Evolutionary conservation across 1,284 basidiomycete species (phyloP), one percentile per base, ranked within the genome.

Genomic region (Moniliophthora roreri): DNA sequence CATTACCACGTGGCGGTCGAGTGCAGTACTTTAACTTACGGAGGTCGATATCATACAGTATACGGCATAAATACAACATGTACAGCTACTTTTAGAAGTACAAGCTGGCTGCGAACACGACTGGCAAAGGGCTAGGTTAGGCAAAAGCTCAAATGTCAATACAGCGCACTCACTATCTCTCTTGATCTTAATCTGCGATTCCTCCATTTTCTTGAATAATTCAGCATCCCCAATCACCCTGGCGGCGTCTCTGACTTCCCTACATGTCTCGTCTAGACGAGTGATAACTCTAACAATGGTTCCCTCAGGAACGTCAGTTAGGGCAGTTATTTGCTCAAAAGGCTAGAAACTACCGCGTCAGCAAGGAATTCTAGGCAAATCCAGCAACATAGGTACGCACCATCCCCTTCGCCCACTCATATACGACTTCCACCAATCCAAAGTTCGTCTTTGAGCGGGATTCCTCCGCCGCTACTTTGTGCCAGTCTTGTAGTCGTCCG

Each of bases 361-460:
- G 51, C 51, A 36, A 47, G n/a, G 21, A 44, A n/a, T 39, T 36
- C 8, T 47, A 32, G 23, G 38, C 39, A 37, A 35, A 18, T 24
- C 4, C 5, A 34, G 32, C 4, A 32, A 40, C 18, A 42, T 54
- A 24, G 49, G 23, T 18, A 66, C 82, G 63, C 62, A 95, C 95
- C 89, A 95, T 97, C 51, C 97, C 97, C 66, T 90, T 91, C 0
- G 97, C 95, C 97, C 97, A 99, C 69, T 98, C 95, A 68, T 98
- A 98, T 7, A 98, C 96, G 0, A 98, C 95, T 65, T 97, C 93
- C 10, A 93, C 86, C 23, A 99, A 75, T 1, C 96, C 96, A 58
- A 91, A 90, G 69, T 95, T 96, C 59, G 94, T 82, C 46, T 77
- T 80, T 28, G 83, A 80, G 41, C 82, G 78, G 66, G 89, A 90